Evolutionary conservation across 495 filamentous ascomycete species (phyloP).

Genomic region (Halenospora varia): DNA sequence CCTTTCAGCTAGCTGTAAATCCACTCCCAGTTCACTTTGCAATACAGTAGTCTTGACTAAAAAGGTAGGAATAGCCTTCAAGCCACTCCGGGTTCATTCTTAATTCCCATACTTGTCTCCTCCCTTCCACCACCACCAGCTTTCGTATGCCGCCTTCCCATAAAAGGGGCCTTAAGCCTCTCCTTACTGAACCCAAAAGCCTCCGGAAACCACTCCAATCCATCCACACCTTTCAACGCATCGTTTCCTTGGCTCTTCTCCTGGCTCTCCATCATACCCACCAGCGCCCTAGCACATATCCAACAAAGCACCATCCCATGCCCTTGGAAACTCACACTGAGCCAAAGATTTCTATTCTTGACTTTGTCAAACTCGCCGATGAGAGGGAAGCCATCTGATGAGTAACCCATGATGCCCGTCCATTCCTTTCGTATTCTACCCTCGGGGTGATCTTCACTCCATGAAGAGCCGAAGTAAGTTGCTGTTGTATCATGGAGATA

Average conservation of each 20-base stretch:
- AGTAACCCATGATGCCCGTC: conserved; percentile 61
- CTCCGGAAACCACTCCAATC: conserved; percentile 54
- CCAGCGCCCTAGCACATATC: conserved; percentile 50
- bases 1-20: no score
- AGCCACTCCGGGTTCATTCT: no score
- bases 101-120: no score
- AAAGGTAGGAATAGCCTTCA: no score
- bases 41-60: no score
- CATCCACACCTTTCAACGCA: conserved; percentile 24
- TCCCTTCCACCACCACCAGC: no score
- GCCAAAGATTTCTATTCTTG: conserved; percentile 40
- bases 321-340: conserved; percentile 50
- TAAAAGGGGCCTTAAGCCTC: conserved; percentile 27
- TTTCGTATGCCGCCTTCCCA: neutral
- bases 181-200: conserved; percentile 41
- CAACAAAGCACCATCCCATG: conserved; percentile 57
- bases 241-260: conserved; percentile 3
- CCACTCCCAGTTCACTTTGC: no score
- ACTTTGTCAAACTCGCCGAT: conserved; percentile 39
- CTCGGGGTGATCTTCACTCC: conserved; percentile 54
- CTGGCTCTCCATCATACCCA: conserved; percentile 41
- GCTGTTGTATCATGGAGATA: conserved; percentile 43
- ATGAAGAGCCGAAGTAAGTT: conserved; percentile 51
- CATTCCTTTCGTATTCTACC: conserved; percentile 56
- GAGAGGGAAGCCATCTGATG: conserved; percentile 51